Evolutionary conservation across 495 filamentous ascomycete genomes (phyloP).

Genomic region (Aspergillus cavernicola): DNA sequence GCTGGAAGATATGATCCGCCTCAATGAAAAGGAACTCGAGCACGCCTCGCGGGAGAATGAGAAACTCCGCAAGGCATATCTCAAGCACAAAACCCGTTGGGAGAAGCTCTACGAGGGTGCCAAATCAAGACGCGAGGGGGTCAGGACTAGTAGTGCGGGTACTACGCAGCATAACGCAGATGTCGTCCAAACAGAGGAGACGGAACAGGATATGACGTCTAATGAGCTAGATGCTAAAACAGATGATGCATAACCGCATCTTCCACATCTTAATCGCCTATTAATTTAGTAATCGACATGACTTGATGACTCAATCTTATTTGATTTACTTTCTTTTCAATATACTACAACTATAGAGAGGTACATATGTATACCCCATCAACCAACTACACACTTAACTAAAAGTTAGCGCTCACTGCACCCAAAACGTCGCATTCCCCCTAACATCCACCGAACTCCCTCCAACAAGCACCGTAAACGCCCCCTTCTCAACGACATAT

Average conservation of each 20-base stretch:
- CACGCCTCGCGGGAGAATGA: constrained; percentile 61
- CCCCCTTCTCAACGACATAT: constrained; percentile 67
- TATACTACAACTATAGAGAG: background rate
- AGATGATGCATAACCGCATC: background rate
- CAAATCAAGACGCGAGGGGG: constrained; percentile 47
- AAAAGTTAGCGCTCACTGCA: constrained; percentile 19
- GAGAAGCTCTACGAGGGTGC: constrained; percentile 82
- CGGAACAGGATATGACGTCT: background rate
- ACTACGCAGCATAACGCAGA: background rate
- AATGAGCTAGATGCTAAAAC: constrained; percentile 1
- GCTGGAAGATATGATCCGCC: constrained; percentile 38
- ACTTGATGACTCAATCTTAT: background rate
- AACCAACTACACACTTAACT: background rate
- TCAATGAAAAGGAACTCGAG: constrained; percentile 53
- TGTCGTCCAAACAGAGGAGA: background rate
- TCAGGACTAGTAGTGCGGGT: background rate
- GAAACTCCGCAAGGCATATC: constrained; percentile 61
- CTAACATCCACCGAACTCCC: constrained; percentile 52
- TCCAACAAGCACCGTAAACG: constrained; percentile 57
- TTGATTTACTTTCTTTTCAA: background rate
- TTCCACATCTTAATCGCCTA: background rate
- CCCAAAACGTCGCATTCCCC: constrained; percentile 52
- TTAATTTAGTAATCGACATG: background rate
- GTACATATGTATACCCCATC: background rate
- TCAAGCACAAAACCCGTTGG: constrained; percentile 73